Evolutionary conservation across 2,329 filamentous ascomycete genomes (phyloP).

Genomic region (Sphaerulina musiva): DNA sequence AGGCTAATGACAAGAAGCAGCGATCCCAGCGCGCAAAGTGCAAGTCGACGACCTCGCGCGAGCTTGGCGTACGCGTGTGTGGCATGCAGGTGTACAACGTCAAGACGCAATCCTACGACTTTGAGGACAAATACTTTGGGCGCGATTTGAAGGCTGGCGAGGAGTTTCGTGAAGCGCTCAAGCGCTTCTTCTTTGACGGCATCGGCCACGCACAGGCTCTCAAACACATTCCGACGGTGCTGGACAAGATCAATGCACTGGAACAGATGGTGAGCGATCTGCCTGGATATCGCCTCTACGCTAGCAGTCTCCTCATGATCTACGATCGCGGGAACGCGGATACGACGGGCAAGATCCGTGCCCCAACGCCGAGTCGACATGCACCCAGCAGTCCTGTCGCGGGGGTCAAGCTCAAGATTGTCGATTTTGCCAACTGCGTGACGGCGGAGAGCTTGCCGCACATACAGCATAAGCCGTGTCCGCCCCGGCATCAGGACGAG

Average conservation of each 20-base stretch:
- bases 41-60: conserved; percentile 79
- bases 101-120: conserved; percentile 75
- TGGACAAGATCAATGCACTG: conserved; percentile 75
- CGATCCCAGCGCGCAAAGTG: conserved; percentile 91
- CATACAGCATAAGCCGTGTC: conserved; percentile 50
- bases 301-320: conserved; percentile 86
- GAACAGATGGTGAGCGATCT: conserved; percentile 76
- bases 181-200: conserved; percentile 85
- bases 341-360: conserved; percentile 39
- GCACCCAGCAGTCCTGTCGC: conserved; percentile 15
- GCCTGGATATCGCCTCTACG: conserved; percentile 87
- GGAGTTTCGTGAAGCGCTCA: conserved; percentile 84
- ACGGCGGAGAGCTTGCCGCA: conserved; percentile 70
- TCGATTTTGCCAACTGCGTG: conserved; percentile 96
- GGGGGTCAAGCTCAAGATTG: conserved; percentile 83
- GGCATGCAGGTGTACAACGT: conserved; percentile 95
- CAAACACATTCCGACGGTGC: conserved; percentile 77
- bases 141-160: conserved; percentile 77
- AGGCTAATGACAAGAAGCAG: conserved; percentile 86
- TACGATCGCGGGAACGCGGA: conserved; percentile 75
- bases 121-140: conserved; percentile 97
- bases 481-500: conserved; percentile 70
- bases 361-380: not conserved
- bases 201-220: conserved; percentile 71
- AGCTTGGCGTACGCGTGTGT: conserved; percentile 87